Evolutionary conservation across 305 asterid genomes (phyloP).

Genomic region (Rubia peregrina): DNA sequence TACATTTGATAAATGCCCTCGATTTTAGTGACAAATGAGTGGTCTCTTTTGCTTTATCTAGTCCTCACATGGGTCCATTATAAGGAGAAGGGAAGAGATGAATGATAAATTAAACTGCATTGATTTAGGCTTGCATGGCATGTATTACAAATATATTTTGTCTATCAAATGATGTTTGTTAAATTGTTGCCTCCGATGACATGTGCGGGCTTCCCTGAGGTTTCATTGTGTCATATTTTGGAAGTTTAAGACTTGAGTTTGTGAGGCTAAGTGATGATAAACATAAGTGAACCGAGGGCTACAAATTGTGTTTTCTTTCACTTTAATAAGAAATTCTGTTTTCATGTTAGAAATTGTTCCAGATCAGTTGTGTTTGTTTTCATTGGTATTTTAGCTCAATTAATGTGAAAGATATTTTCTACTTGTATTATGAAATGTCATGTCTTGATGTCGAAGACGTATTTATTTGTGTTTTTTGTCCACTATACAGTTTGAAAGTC

Average conservation of each 20-base stretch:
- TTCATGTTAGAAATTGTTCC: neutral
- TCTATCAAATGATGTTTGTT: too few species aligned
- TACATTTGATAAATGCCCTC: neutral
- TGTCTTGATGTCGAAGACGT: neutral
- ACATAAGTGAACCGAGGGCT: neutral
- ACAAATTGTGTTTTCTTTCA: neutral
- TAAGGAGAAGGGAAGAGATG: neutral
- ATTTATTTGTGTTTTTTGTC: neutral
- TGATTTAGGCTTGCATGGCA: neutral
- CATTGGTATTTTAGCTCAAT: neutral
- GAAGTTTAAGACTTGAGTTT: neutral
- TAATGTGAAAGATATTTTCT: neutral
- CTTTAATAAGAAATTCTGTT: neutral
- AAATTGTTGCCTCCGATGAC: neutral
- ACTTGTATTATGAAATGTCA: neutral
- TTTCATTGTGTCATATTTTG: neutral
- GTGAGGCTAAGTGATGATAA: neutral
- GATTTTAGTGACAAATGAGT: neutral
- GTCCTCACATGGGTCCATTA: neutral
- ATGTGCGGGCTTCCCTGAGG: neutral
- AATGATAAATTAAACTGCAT: too few species aligned
- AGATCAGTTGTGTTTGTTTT: neutral
- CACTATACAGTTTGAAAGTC: slow-evolving; percentile 34
- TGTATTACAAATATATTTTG: neutral
- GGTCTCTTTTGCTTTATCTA: neutral